phyloP scores from a whole-genome alignment of 129 eudicot genomes.

The Tagetes erecta region DNA sequence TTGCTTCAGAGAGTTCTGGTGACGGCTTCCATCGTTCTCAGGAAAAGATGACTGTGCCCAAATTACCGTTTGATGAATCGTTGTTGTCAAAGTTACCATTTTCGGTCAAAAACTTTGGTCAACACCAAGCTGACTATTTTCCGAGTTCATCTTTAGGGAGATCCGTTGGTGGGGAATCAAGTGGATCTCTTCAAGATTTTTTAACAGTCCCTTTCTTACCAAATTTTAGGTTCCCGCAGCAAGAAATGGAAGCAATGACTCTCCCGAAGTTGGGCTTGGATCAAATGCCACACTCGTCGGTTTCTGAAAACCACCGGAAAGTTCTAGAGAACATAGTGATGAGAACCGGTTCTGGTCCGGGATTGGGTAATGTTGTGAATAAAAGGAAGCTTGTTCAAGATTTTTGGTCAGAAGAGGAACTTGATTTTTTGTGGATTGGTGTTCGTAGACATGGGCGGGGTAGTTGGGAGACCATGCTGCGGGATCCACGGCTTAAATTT shows the following conservation, averaged over 20 bases:
- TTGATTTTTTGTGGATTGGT: constrained; percentile 93
- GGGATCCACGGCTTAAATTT: constrained; percentile 70
- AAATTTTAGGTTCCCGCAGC: constrained; percentile 59
- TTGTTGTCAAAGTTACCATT: constrained; percentile 54
- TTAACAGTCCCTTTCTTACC: constrained; percentile 62
- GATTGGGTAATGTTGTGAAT: constrained; percentile 43
- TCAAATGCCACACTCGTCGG: constrained; percentile 57
- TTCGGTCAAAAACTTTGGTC: constrained; percentile 44
- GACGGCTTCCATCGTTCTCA: constrained; percentile 43
- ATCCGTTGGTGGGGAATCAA: constrained; percentile 41
- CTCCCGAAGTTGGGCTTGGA: constrained; percentile 53
- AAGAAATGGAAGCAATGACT: constrained; percentile 50
- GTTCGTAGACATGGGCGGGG: constrained; percentile 90
- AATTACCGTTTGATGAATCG: constrained; percentile 64
- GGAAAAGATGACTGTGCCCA: constrained; percentile 58
- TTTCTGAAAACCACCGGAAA: constrained; percentile 85
- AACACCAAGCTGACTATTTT: constrained; percentile 55
- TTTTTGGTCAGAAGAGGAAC: constrained; percentile 95
- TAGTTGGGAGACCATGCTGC: constrained; percentile 82
- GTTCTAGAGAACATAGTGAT: constrained; percentile 82
- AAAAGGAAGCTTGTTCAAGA: constrained; percentile 53
- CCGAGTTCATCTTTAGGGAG: constrained; percentile 68
- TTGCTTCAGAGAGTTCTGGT: constrained; percentile 40
- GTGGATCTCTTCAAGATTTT: constrained; percentile 32
- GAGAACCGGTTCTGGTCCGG: constrained; percentile 67